Base-by-base conservation (phyloP, 768 basidiomycete genomes). In the Cubamyces sp. region DNA sequence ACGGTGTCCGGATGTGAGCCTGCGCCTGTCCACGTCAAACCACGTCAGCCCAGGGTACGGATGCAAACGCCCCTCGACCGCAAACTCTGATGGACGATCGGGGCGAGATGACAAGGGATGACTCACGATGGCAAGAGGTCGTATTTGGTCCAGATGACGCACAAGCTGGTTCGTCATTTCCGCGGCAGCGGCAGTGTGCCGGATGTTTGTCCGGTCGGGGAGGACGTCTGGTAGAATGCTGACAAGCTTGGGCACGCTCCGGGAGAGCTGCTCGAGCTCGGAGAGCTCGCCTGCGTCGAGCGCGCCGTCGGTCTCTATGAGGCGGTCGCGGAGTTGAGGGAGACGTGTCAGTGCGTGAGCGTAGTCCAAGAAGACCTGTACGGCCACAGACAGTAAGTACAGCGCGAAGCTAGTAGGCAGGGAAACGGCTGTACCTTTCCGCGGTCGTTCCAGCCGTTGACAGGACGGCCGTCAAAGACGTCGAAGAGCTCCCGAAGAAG, bases 401-500 rank as follows among this genome's bases (percentile, higher is more conserved):
- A 54, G 28, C 8, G 30, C 5, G 43, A 40, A 6, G 50, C 15
- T 64, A n/a, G 28, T 48, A 28, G 50, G 66, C 37, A 21, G 25
- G 41, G 54, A 19, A 30, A 43, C 12, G 54, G 19, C 66, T 68
- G 55, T 66, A 91, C 94, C 83, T 95, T 90, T 54, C 96, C 96
- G 39, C 90, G 87, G 39, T 85, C 80, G 68, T 88, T 82, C 96
- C 96, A 97, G 9, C 86, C 86, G 45, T 85, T 84, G 11, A 96
- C 82, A 2, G 78, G 72, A 41, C 80, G 79, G 12, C 81, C 82
- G 23, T 77, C 78, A 66, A 98, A 87, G 9, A 81, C 80, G 52
- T 76, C 78, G 66, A 98, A 92, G 23, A 98, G 73, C n/a, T 80
- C 80, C 39, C 79, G 78, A 23, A 97, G 75, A 14, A 96, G 78